Base-by-base conservation (phyloP, 495 filamentous ascomycete species). In the Aspergillus nidulans region DNA sequence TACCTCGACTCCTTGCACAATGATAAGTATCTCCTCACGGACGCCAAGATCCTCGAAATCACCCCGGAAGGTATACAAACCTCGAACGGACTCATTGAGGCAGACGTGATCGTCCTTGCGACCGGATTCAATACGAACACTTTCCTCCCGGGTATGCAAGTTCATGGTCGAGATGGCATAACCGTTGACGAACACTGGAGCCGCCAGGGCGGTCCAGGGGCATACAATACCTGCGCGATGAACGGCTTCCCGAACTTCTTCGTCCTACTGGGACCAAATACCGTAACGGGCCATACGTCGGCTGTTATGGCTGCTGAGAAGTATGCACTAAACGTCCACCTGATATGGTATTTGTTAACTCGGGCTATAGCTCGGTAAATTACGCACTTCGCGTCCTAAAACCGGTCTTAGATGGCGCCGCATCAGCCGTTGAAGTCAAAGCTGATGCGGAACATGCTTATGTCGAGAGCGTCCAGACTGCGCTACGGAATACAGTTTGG, bases 201-300 rank as follows among this genome's bases (percentile, higher is more conserved):
- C 0, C 61, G 67, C 40, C 64, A 74, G 26, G 82, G 72, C 19
- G 76, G 77, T 1, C 63, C 80, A 0, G 74, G 71, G 23, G 76
- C 80, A 9, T 85, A 85, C 53, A 78, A 78, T 47, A 74, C 74
- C 23, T 79, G 74, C 21, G 79, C 70, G 9, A 58, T 84, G 55
- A 76, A 75, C 55, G 76, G 71, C 6, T 84, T 84, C 59, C 82
- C 82, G 0, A 84, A 84, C 53, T 81, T 81, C 63, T 84, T 84
- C 65, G 63, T 81, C 21, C 62, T 83, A 4, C 72, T 81, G 26
- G 82, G 82, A 0, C 81, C 82, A 0, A 85, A 85, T 57, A 74
- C 81, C 2, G 77, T 68, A 2, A 83, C 79, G 9, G 82, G 82
- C 0, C 82, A 85, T 65, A 75, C 71, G 0, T 80, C 75, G 13